phyloP scores from a whole-genome alignment of 2,329 filamentous ascomycete genomes.

The Chaetomium strumarium region DNA sequence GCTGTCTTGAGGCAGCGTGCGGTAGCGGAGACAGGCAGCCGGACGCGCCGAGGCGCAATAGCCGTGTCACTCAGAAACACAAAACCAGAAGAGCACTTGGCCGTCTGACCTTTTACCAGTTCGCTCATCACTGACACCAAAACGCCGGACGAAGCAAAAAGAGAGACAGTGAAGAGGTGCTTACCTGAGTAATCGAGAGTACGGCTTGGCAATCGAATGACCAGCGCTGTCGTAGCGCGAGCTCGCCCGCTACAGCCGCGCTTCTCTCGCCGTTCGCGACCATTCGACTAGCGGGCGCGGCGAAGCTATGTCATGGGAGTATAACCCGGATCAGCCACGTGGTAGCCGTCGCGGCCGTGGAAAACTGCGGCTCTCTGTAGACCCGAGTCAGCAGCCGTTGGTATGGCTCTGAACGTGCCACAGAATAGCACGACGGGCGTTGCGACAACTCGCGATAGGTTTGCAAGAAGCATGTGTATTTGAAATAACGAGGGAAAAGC shows the following conservation, averaged over 20 bases:
- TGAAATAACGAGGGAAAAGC: neutral
- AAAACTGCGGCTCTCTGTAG: neutral
- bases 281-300: neutral
- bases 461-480: neutral
- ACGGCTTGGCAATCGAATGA: neutral
- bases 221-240: neutral
- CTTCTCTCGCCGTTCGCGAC: neutral
- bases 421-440: neutral
- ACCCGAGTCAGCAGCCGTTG: neutral
- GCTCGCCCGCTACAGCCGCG: neutral
- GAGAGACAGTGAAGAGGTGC: conserved; percentile 4
- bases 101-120: conserved; percentile 46
- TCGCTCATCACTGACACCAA: conserved; percentile 38
- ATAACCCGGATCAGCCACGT: neutral
- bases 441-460: neutral
- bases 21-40: conserved; percentile 11
- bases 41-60: conserved; percentile 25
- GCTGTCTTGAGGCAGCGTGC: conserved; percentile 16
- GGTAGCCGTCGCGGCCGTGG: too few species aligned
- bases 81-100: conserved; percentile 35
- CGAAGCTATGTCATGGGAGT: neutral
- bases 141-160: neutral
- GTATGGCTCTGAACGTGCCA: neutral
- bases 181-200: conserved; percentile 12
- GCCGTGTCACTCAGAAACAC: conserved; percentile 23